Evolutionary conservation across 257 asterid species (phyloP).

Genomic region (Jasminum sambac): DNA sequence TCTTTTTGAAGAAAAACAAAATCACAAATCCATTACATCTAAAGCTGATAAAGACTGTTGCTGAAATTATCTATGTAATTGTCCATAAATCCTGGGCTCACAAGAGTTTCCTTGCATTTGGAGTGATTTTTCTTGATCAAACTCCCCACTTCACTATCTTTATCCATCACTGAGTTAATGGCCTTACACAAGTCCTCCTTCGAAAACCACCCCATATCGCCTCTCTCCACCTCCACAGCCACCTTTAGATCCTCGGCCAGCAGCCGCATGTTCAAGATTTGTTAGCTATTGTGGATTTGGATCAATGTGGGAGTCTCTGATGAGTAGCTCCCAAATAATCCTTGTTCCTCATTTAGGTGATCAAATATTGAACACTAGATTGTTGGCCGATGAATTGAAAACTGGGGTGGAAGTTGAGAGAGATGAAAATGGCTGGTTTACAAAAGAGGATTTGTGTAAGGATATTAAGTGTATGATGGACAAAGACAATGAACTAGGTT

Average conservation of each 20-base stretch:
- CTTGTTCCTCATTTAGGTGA: slow-evolving; percentile 23
- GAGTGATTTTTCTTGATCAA: slow-evolving; percentile 51
- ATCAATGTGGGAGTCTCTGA: slow-evolving; percentile 29
- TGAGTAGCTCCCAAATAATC: slow-evolving; percentile 22
- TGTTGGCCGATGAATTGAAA: slow-evolving; percentile 24
- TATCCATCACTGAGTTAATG: slow-evolving; percentile 53
- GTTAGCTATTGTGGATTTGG: slow-evolving; percentile 35
- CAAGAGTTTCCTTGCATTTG: slow-evolving; percentile 50
- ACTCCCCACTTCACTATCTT: slow-evolving; percentile 47
- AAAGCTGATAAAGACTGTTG: slow-evolving; percentile 44
- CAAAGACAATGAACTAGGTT: not conserved
- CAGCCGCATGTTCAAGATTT: slow-evolving; percentile 63
- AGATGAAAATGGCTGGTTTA: slow-evolving; percentile 8
- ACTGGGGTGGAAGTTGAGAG: slow-evolving; percentile 20
- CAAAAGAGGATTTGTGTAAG: slow-evolving; percentile 3
- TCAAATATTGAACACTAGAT: slow-evolving; percentile 25
- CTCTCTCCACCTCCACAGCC: slow-evolving; percentile 79
- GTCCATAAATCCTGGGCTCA: slow-evolving; percentile 40
- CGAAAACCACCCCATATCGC: slow-evolving; percentile 57
- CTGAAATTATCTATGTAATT: slow-evolving; percentile 53
- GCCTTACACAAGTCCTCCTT: slow-evolving; percentile 64
- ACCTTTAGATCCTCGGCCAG: slow-evolving; percentile 65
- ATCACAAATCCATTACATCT: not conserved
- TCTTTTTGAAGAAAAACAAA: not conserved
- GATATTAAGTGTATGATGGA: not conserved